Evolutionary conservation across 768 basidiomycete species (phyloP).

Genomic region (Lactarius indigo): DNA sequence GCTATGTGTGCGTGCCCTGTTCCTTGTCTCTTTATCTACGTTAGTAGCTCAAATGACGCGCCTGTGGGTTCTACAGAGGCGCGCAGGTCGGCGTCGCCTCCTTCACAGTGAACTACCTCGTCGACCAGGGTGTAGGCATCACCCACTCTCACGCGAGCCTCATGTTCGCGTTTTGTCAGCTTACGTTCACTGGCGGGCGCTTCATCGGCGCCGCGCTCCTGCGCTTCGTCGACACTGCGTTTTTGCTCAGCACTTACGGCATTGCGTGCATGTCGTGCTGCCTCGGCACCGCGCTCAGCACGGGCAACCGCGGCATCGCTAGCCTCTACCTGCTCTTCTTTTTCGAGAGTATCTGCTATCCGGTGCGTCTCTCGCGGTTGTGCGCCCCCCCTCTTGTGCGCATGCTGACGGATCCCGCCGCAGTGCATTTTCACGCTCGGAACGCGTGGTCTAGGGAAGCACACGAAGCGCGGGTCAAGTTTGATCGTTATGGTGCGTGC

Average conservation of each 20-base stretch:
- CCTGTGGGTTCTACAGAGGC: slow-evolving; percentile 46
- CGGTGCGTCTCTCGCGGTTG: slow-evolving; percentile 35
- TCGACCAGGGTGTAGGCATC: slow-evolving; percentile 58
- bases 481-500: slow-evolving; percentile 55
- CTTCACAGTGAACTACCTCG: slow-evolving; percentile 66
- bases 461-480: slow-evolving; percentile 60
- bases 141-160: slow-evolving; percentile 51
- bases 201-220: slow-evolving; percentile 62
- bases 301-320: slow-evolving; percentile 53
- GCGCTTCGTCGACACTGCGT: slow-evolving; percentile 60
- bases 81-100: slow-evolving; percentile 66
- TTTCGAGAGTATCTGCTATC: slow-evolving; percentile 75
- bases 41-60: slow-evolving; percentile 9
- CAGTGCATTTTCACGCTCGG: slow-evolving; percentile 62
- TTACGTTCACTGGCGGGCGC: slow-evolving; percentile 62
- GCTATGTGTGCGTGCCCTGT: slow-evolving; percentile 48
- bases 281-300: slow-evolving; percentile 46
- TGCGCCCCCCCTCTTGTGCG: not conserved
- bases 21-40: not conserved
- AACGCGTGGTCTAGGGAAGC: slow-evolving; percentile 58
- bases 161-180: slow-evolving; percentile 68
- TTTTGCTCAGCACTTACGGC: slow-evolving; percentile 55
- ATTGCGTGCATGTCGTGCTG: slow-evolving; percentile 49
- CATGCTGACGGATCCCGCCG: not conserved
- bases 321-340: slow-evolving; percentile 66